Base-by-base conservation (phyloP, 2,329 filamentous ascomycete genomes). In the Verticillium tricorpus region DNA sequence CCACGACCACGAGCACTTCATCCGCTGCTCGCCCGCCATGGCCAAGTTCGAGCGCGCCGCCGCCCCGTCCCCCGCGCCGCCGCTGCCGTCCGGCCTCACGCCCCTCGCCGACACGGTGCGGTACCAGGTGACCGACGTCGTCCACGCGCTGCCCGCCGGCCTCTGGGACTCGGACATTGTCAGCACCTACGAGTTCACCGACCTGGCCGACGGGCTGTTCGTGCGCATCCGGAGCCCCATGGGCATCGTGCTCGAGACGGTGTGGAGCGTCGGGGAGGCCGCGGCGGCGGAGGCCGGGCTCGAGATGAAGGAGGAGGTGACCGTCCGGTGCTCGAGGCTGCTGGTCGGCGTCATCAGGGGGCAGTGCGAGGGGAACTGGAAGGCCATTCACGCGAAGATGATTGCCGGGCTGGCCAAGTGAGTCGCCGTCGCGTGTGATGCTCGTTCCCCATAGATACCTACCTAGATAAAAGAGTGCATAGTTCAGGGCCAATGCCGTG, bases 161-260 rank as follows among this genome's bases (percentile, higher is more conserved):
- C 74, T 86, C 32, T 85, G 82, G 82, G 82, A 83, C 67, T 80
- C 77, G 59, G 79, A 80, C 57, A 80, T 85, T 7, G 76, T 81
- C 59, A 85, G 82, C 73, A 78, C 71, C 6, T 83, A 83, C 68
- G 83, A 85, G 71, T 81, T 85, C 63, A 79, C 81, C 19, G 72
- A 83, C 64, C 72, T 81, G 19, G 73, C 73, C n/a, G 74, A 71
- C 32, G 84, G 84, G 19, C 67, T 83, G 7, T 85, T 84, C 69
- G 79, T 83, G 52, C 72, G 82, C 11, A 80, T 85, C 60, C 74
- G 73, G 54, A 81, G 80, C 50, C 82, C 83, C 22, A 67, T 86
- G 70, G 77, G 75, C 55, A 73, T 84, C 37, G 71, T 80, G 2
- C 80, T 86, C 76, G 83, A 86, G 69, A 83, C 82, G 17, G 68